phyloP scores from a whole-genome alignment of 1,284 basidiomycete species.

The Wallemia ichthyophaga region DNA sequence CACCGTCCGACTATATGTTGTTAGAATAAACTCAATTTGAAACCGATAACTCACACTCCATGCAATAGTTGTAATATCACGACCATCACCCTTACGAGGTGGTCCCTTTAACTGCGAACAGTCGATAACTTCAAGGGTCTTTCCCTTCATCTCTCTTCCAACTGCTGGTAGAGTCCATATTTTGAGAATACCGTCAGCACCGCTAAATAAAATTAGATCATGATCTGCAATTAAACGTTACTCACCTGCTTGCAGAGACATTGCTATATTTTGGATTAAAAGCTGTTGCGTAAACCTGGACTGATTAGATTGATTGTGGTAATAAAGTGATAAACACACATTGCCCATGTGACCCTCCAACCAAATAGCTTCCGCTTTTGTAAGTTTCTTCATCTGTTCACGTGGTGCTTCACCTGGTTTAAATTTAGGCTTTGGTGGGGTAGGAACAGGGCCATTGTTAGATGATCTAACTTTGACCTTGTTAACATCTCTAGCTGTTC shows the following conservation, averaged over 20 bases:
- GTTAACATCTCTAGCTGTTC: background rate
- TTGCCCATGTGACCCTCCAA: constrained; percentile 1
- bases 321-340: background rate
- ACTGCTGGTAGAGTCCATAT: background rate
- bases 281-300: background rate
- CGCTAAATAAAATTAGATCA: background rate
- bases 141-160: background rate
- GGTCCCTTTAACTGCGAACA: background rate
- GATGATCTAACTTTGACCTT: background rate
- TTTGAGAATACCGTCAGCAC: background rate
- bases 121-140: background rate
- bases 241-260: background rate
- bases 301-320: background rate
- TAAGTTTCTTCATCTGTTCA: background rate
- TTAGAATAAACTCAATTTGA: background rate
- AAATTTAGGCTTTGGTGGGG: background rate
- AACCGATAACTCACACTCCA: background rate
- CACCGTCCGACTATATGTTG: background rate
- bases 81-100: background rate
- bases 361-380: background rate
- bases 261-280: background rate
- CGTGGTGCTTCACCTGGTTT: background rate
- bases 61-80: background rate
- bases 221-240: background rate
- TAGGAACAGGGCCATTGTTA: background rate